Base-by-base conservation (phyloP, 495 filamentous ascomycete genomes). In the Aspergillus cristatus region DNA sequence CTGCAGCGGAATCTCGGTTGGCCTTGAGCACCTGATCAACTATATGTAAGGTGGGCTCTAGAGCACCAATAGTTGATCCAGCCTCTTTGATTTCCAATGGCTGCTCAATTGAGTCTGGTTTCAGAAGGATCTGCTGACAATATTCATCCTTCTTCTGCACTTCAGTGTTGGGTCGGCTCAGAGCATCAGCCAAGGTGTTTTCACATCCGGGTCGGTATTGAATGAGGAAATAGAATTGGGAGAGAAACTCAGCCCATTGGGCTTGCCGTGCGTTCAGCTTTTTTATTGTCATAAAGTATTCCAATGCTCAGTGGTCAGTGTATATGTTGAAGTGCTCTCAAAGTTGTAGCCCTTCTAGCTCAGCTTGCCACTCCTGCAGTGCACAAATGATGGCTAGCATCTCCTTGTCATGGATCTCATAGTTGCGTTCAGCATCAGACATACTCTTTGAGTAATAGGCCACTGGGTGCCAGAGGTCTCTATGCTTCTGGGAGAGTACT, bases 351-450 rank as follows among this genome's bases (percentile, higher is more conserved):
- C 22, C 36, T 38, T 55, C 31, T 0, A 65, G 32, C 11, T 60
- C 42, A 10, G 34, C 37, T 34, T 53, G 37, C 48, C 43, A 67
- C 24, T 46, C 16, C 15, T 60, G 32, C n/a, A 64, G 52, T 15
- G 34, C 35, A 35, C 25, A 25, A 3, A 60, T 55, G 10, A 55
- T 53, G 4, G 38, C 46, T 7, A 63, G 28, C 3, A 60, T 26
- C 33, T 54, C 51, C 28, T 58, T 53, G 24, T 63, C 37, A 15
- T 61, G 35, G 12, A 62, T 58, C 14, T 51, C 14, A 32, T 63
- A 65, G 29, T 65, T 63, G 0, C 25, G 14, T 35, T 67, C 51
- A 1, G 47, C 51, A 1, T 43, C 34, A 7, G 16, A 43, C 10
- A 56, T 34, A 15, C 45, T 57, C 20, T 42, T 50, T 0, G 48